Conservation (phyloP, 2,329 filamentous ascomycete species). For the Ambrosiella xylebori region DNA sequence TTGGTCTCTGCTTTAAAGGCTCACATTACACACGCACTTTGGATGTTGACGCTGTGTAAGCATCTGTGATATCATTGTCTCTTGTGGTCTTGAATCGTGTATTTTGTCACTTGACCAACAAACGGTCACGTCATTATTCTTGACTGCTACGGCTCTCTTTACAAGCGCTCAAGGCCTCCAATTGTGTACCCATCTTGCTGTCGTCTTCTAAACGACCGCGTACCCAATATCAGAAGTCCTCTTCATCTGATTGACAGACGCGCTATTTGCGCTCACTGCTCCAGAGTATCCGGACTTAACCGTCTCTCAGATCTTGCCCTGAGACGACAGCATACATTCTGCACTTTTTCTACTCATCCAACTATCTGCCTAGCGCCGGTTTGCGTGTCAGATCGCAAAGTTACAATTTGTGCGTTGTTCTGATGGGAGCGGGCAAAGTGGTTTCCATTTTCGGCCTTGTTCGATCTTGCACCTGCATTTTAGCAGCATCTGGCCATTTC, state of each 20-base stretch:
- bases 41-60: not conserved
- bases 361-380: not conserved
- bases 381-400: not conserved
- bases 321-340: not conserved
- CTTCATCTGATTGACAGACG: not conserved
- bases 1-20: not conserved
- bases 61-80: not conserved
- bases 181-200: not conserved
- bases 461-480: not conserved
- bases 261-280: not conserved
- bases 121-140: not conserved
- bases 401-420: not conserved
- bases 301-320: not conserved
- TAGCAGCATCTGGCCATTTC: not conserved
- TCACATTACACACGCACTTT: not conserved
- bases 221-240: not conserved
- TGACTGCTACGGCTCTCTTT: not conserved
- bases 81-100: not conserved
- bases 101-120: not conserved
- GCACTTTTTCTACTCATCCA: not conserved
- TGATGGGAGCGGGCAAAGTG: not conserved
- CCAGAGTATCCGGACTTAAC: not conserved
- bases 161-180: not conserved
- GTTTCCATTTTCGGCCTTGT: not conserved
- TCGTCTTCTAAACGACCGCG: not conserved